Percentiles rank a stretch among this genome's conserved stretches.
Evolutionary conservation across 2,329 filamentous ascomycete genomes (phyloP).

Genomic region (Sordariomycetes sp.): DNA sequence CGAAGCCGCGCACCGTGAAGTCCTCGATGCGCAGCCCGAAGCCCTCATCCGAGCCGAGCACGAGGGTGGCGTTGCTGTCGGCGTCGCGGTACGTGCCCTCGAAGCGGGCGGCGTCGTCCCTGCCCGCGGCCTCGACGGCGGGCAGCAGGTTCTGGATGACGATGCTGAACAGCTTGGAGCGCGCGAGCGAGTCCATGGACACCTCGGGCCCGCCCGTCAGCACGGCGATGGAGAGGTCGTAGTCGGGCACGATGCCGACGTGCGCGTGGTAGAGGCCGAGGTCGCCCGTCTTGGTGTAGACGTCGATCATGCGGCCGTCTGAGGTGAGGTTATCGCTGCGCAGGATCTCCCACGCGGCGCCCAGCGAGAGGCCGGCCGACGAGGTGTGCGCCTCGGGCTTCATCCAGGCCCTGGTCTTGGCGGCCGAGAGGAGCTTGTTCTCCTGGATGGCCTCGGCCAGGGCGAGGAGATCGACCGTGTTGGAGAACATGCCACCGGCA

Average conservation of each 20-base stretch:
- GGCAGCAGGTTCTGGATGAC: constrained; percentile 26
- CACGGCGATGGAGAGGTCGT: constrained; percentile 30
- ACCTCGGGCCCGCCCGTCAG: constrained; percentile 24
- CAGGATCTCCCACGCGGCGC: constrained; percentile 36
- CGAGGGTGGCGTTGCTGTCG: constrained; percentile 27
- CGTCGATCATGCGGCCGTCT: constrained; percentile 29
- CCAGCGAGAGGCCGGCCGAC: constrained; percentile 22
- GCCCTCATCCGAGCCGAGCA: constrained; percentile 24
- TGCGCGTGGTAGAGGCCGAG: constrained; percentile 28
- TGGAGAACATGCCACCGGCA: constrained; percentile 30
- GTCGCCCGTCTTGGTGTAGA: constrained; percentile 37
- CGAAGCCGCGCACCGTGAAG: constrained; percentile 29
- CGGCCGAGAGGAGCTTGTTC: constrained; percentile 27
- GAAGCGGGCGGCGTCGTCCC: constrained; percentile 21
- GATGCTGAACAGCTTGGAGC: constrained; percentile 13
- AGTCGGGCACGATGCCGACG: constrained; percentile 34
- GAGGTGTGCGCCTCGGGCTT: constrained; percentile 27
- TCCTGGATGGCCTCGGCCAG: constrained; percentile 31
- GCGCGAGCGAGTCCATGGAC: constrained; percentile 7
- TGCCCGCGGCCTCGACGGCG: constrained; percentile 30
- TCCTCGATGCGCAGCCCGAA: constrained; percentile 27
- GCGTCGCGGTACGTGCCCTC: constrained; percentile 28
- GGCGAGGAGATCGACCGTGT: constrained; percentile 27
- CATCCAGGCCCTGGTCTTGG: constrained; percentile 31
- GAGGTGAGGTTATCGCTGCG: constrained; percentile 20